Base-by-base conservation (phyloP, 345 rosid species). In the Arabis alpina region DNA sequence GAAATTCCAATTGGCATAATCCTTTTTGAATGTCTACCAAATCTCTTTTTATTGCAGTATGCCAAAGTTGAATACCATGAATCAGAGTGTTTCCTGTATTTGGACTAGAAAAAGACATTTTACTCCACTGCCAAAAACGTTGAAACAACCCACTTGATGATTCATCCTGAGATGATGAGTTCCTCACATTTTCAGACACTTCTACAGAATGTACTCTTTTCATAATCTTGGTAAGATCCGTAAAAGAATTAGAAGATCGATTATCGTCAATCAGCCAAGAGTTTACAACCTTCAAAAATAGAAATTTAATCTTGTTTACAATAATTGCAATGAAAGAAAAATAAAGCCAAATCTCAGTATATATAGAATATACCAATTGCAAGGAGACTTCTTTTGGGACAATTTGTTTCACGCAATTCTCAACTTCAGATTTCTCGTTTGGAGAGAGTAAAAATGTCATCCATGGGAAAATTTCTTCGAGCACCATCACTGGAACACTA, bases 381-480 rank as follows among this genome's bases (percentile, higher is more conserved):
- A 89, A 72, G 30, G 78, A 72, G 54, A 60, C 39, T 61, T 87
- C 87, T 8, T 83, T 61, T 1, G 90, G 86, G 52, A 81, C 71
- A 68, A 80, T 68, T 64, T 81, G 74, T 74, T 43, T 70, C 3
- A 91, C 49, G 67, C 84, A 85, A 48, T 30, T 34, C 43, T 14
- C 65, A 63, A 81, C 76, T 14, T 84, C 85, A 42, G 42, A 49
- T 74, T 60, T 77, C 66, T 86, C 87, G 8, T 68, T 58, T 36
- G 75, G 77, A 60, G 79, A 67, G 61, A 87, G 73, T 71, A 80
- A 84, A 44, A 88, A 82, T 55, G 72, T 73, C 81, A 87, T 71
- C 96, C 92, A 88, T 39, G 91, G 95, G 61, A 88, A 73, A 54
- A 83, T 49, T 15, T 80, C 87, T 82, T 82, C 84, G 25, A 91